Evolutionary conservation across 2,329 filamentous ascomycete genomes (phyloP).

Genomic region (Hyphodiscus sp.): DNA sequence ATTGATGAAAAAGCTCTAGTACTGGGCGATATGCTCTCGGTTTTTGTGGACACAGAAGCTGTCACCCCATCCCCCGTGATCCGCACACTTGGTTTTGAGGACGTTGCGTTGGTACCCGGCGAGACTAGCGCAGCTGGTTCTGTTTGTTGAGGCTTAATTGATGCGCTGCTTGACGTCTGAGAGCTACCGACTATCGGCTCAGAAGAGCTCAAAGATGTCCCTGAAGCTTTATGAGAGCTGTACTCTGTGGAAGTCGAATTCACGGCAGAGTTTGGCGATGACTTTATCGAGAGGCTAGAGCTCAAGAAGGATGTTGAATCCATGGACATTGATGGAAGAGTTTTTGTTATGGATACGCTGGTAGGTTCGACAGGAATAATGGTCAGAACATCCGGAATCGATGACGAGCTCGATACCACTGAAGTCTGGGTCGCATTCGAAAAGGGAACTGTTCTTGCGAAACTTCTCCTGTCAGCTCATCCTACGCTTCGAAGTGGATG

Average conservation of each 20-base stretch:
- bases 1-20: background rate
- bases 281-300: background rate
- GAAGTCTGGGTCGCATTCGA: background rate
- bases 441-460: background rate
- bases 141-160: background rate
- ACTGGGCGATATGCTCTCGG: background rate
- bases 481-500: background rate
- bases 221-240: background rate
- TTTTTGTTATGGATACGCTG: constrained; percentile 4
- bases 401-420: background rate
- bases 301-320: background rate
- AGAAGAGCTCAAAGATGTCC: background rate
- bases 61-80: background rate
- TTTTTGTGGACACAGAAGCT: background rate
- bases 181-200: background rate
- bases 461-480: background rate
- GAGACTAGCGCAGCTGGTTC: background rate
- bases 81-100: background rate
- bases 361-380: constrained; percentile 1
- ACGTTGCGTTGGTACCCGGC: background rate
- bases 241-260: background rate
- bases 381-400: constrained; percentile 3
- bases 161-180: background rate
- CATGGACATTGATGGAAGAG: background rate
- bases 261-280: background rate